phyloP scores from a whole-genome alignment of 192 early-diverging fungal genomes.

The Ambispora gerdemannii region DNA sequence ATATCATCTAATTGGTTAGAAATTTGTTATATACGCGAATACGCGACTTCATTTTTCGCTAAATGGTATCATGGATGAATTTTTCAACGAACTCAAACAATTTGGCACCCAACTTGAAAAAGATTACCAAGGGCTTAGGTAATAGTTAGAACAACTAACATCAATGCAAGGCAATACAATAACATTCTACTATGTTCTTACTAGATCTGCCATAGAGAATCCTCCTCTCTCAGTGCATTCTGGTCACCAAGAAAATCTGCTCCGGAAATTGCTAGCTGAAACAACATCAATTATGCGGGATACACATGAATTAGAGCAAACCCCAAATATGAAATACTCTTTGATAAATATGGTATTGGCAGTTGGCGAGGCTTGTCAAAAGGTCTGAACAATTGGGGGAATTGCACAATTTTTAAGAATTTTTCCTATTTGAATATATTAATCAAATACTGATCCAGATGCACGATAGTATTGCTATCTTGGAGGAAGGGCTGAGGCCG shows the following conservation, averaged over 20 bases:
- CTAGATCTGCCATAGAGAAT: background rate
- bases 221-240: background rate
- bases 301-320: background rate
- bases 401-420: background rate
- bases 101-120: background rate
- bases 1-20: too few species aligned
- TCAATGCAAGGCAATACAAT: background rate
- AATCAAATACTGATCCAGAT: background rate
- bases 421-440: background rate
- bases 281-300: background rate
- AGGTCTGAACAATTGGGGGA: background rate
- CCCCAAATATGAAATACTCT: slow-evolving; percentile 11
- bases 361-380: background rate
- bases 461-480: background rate
- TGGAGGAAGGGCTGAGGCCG: background rate
- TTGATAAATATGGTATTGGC: background rate
- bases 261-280: background rate
- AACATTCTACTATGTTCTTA: background rate
- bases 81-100: background rate
- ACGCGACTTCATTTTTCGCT: too few species aligned
- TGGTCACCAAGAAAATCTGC: background rate
- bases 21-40: too few species aligned
- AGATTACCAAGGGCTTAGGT: background rate
- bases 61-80: background rate
- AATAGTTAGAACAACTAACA: background rate